These are phyloP conservation scores for Ceratocystis smalleyi DNA, from an alignment of 2,329 filamentous ascomycete genomes.

Conservation along the genomic window DNA sequence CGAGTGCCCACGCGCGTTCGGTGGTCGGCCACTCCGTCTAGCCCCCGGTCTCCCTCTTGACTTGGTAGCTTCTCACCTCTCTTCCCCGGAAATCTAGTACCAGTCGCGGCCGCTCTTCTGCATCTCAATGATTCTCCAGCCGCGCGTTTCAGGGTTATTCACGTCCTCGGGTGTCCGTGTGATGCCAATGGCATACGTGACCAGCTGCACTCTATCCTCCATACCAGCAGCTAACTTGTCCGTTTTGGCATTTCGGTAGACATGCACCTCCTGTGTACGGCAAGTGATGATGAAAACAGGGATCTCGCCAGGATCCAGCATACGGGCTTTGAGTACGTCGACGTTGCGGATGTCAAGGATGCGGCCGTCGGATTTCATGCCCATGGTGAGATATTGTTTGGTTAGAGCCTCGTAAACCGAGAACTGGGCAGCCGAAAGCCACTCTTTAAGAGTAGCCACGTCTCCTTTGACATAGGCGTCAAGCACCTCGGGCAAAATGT, in stretches of 20 bases:
- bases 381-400: constrained; percentile 86
- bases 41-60: not conserved
- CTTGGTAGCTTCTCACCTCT: not conserved
- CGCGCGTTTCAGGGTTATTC: constrained; percentile 88
- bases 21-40: not conserved
- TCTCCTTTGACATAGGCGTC: constrained; percentile 98
- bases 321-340: constrained; percentile 66
- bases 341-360: constrained; percentile 93
- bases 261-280: constrained; percentile 92
- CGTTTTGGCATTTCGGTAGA: constrained; percentile 84
- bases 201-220: constrained; percentile 96
- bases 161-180: constrained; percentile 90
- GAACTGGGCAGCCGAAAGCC: constrained; percentile 92
- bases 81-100: constrained; percentile 29
- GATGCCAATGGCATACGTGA: constrained; percentile 94
- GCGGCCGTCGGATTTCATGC: constrained; percentile 83
- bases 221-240: constrained; percentile 84
- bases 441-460: constrained; percentile 74
- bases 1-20: not conserved
- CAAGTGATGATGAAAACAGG: constrained; percentile 96
- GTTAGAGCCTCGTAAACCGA: constrained; percentile 93
- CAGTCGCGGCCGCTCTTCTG: constrained; percentile 95
- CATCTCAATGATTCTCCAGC: constrained; percentile 95
- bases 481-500: constrained; percentile 90
- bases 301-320: constrained; percentile 72